These are phyloP conservation scores for Aspergillus kassunensis DNA, from an alignment of 495 filamentous ascomycete genomes.

Conservation along the genomic window DNA sequence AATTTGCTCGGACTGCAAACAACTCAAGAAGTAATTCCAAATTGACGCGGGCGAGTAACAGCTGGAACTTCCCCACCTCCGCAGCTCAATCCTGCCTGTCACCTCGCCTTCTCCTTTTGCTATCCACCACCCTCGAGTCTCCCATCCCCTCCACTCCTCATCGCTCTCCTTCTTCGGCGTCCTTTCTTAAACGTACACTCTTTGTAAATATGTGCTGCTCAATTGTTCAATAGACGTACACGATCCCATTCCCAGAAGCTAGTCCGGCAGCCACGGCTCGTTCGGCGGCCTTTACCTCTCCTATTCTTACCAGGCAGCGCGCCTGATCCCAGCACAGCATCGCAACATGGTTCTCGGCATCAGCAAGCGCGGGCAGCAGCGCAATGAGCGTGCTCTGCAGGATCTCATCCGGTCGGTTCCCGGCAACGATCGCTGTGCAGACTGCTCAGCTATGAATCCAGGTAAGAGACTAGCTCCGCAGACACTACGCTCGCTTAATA, in stretches of 20 bases:
- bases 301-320: background rate
- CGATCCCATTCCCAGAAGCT: constrained; percentile 13
- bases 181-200: background rate
- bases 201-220: constrained; percentile 20
- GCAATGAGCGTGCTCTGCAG: constrained; percentile 88
- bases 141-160: background rate
- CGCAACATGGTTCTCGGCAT: constrained; percentile 50
- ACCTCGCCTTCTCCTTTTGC: constrained; percentile 14
- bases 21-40: too few species aligned
- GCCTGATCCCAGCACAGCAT: background rate
- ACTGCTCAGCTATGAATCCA: constrained; percentile 89
- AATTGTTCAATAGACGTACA: constrained; percentile 8
- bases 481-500: background rate
- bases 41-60: too few species aligned
- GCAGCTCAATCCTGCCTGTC: constrained; percentile 5
- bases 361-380: constrained; percentile 94
- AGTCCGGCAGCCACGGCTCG: background rate
- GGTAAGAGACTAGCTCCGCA: constrained; percentile 51
- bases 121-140: background rate
- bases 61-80: constrained; percentile 15
- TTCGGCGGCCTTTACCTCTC: constrained; percentile 3
- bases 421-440: constrained; percentile 92
- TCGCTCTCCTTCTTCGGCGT: background rate
- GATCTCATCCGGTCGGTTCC: constrained; percentile 83
- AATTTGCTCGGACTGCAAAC: too few species aligned